Evolutionary conservation across 2,329 filamentous ascomycete genomes (phyloP), one percentile per base, ranked within the genome.

Genomic region (Aureobasidium leucospermi): DNA sequence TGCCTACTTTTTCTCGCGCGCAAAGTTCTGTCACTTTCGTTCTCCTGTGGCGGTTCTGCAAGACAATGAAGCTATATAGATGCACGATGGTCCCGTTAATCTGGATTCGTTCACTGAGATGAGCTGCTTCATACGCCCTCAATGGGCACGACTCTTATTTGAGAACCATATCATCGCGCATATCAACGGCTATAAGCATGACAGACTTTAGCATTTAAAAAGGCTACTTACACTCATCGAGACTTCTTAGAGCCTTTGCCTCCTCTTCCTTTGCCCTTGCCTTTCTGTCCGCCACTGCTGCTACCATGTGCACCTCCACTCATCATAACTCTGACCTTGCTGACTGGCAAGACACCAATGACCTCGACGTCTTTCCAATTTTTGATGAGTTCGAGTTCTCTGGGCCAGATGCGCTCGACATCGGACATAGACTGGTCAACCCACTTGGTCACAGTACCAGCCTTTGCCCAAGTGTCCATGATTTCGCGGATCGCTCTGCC

Each of bases 401-500:
- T 78, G 0, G 89, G 89, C 85, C 90, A 94, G 73, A 96, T 89
- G 67, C 82, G 83, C 76, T 96, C 90, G 10, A 78, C 79, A 67
- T 79, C 78, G 62, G 78, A 73, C 59, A 76, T 76, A 56, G 75
- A 75, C 59, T 74, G 66, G 60, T 80, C 78, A 7, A 75, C 62
- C 28, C 71, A 73, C 62, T 73, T 75, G 7, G 69, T 63, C 52
- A 78, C 78, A 57, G 77, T 78, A 6, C 85, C 82, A 52, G 85
- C 90, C 19, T 79, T 73, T 64, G 87, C 81, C 92, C 93, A 96
- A 61, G 83, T 82, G 51, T 86, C 85, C n/a, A 97, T 74, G 34
- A 97, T 87, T 73, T 97, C 93, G 71, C 89, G 90, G 49, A 96
- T 85, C 0, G 91, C 92, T 71, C 96, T 97, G 9, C 94, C 93